Evolutionary conservation across 2,329 filamentous ascomycete species (phyloP), one percentile per base, ranked within the genome.

Genomic region (Alternaria sp.): DNA sequence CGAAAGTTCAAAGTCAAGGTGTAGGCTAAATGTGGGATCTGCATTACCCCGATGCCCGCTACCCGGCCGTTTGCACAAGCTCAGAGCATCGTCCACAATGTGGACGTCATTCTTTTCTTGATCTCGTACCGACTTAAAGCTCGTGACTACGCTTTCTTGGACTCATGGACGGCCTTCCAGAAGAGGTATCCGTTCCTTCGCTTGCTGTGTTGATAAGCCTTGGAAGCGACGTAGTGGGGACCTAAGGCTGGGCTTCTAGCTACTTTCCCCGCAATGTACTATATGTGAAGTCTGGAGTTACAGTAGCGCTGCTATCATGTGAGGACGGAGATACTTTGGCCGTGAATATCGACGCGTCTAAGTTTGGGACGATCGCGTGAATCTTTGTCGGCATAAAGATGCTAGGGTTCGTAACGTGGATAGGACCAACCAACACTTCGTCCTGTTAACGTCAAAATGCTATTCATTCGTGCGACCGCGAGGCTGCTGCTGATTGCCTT

Each of bases 11-110:
- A 51, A 51, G 52, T 36, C 30, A 53, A 56, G 46, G 17, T 52
- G 52, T 23, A 60, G 63, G 64, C 53, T 66, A 69, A 61, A 58
- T 13, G 30, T 62, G 64, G 73, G 71, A 73, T 75, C 67, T 53
- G 56, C 68, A 66, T 69, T 77, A 19, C 30, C 21, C 75, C 76
- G 76, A 63, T 54, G 72, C 69, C 74, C 74, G 68, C 32, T 53
- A 30, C 47, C 53, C 47, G 47, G 49, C 45, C 61, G 63, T 54
- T 53, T 25, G 17, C 25, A 53, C 49, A 52, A 49, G 40, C 28
- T 23, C 25, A 36, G 26, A 8, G 57, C 47, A 64, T 53, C n/a
- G 28, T 30, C 68, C 63, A 62, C 28, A 5, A 53, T 26, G 12
- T 15, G 4, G 36, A 53, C 54, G 54, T 53, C 57, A 60, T 46